Base-by-base conservation (phyloP, 148 eudicot genomes). In the Polygonum aviculare region DNA sequence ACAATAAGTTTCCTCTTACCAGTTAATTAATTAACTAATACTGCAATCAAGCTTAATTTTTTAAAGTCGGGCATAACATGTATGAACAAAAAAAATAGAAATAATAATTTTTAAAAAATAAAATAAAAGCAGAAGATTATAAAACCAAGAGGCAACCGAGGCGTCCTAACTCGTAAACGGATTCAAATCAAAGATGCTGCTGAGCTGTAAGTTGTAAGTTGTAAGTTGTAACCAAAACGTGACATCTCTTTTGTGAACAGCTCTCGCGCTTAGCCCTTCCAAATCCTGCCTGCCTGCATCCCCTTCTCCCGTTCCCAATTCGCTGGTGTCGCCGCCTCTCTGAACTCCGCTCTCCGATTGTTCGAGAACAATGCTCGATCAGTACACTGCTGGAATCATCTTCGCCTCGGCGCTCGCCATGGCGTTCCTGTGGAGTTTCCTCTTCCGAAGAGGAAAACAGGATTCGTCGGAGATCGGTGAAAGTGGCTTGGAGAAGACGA, bases 321-420 rank as follows among this genome's bases (percentile, higher is more conserved):
- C 15, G n/a, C 71, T 16, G 71, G 71, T 36, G 71, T 65, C 44
- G 44, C 71, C 44, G 36, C 71, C 41, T 59, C 19, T 65, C 19
- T 65, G 2, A 65, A 5, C 44, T n/a, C 52, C 74, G 74, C 10
- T 22, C 41, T 5, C 12, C 33, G 74, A n/a, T 21, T 41, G 74
- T 18, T 71, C 50, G 5, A 65, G 49, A 82, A 71, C 44, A 82
- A 87, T 85, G 90, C 51, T 52, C 77, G 84, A 84, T 76, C 81
- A 78, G 36, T 81, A 79, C 78, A 33, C 77, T 33, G 31, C 74
- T 3, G 90, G 85, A 18, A 75, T 78, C 26, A 7, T 88, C 31
- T 7, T 87, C 15, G 90, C 90, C 36, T 76, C 84, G 11, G 7
- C 80, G 50, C 1, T 86, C 14, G 84, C 84, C 69, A 51, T 83